These are phyloP conservation scores for Colletotrichum sojae DNA, from an alignment of 2,329 filamentous ascomycete species.

Conservation along the genomic window DNA sequence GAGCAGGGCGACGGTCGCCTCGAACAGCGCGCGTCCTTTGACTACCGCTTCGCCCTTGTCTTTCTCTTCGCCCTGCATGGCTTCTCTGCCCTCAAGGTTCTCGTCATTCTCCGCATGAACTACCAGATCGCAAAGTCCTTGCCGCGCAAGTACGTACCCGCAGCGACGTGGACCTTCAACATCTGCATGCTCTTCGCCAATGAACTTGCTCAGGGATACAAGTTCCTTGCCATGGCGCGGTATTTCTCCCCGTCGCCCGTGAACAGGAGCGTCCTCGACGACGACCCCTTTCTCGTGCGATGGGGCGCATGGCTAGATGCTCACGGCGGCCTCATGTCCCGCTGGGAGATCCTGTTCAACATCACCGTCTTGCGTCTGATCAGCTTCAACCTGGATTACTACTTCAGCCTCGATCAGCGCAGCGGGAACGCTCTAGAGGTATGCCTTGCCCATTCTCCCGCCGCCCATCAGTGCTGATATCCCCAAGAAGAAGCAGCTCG, in stretches of 20 bases:
- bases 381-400: conserved; percentile 97
- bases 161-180: conserved; percentile 91
- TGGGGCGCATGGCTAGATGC: conserved; percentile 83
- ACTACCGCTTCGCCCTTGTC: conserved; percentile 83
- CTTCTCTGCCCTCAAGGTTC: conserved; percentile 85
- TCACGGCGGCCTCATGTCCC: conserved; percentile 84
- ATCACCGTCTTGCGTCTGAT: conserved; percentile 92
- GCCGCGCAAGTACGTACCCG: conserved; percentile 79
- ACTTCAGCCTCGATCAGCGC: conserved; percentile 84
- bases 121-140: conserved; percentile 82
- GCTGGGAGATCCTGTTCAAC: conserved; percentile 99
- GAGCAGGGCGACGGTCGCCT: conserved; percentile 70
- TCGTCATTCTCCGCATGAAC: conserved; percentile 85
- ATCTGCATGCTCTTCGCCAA: conserved; percentile 89
- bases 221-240: conserved; percentile 73
- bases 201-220: conserved; percentile 86
- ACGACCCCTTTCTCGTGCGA: conserved; percentile 62
- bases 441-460: conserved; percentile 51
- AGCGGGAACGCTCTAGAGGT: conserved; percentile 84
- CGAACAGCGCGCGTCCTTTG: conserved; percentile 82
- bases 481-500: conserved; percentile 96
- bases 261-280: conserved; percentile 48
- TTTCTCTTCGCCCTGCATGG: conserved; percentile 88
- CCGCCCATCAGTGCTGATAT: conserved; percentile 67
- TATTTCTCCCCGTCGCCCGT: conserved; percentile 58